These are phyloP conservation scores for Camelina sativa DNA, from an alignment of 345 rosid genomes.

Conservation along the genomic window DNA sequence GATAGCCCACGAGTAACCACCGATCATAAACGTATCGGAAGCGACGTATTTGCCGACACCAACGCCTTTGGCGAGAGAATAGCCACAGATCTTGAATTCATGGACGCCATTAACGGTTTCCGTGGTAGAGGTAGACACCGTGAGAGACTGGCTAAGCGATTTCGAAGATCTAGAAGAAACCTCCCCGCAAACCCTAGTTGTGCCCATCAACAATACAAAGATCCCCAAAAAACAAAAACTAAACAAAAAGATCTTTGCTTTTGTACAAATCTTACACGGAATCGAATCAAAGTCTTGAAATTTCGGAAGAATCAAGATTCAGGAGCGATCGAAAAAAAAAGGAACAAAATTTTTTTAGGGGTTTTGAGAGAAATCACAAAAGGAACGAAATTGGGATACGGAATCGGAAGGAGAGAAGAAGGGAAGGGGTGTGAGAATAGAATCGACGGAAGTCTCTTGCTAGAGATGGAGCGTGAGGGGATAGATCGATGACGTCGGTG, in stretches of 20 bases:
- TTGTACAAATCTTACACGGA: background rate
- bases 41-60: constrained; percentile 71
- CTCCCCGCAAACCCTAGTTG: constrained; percentile 52
- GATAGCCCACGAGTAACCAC: constrained; percentile 77
- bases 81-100: constrained; percentile 69
- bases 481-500: constrained; percentile 38
- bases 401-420: background rate
- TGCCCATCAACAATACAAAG: constrained; percentile 58
- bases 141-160: constrained; percentile 43
- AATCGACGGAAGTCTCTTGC: constrained; percentile 30
- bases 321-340: background rate
- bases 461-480: background rate
- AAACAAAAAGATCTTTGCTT: constrained; percentile 9
- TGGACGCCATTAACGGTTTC: constrained; percentile 74
- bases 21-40: constrained; percentile 65
- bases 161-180: constrained; percentile 48
- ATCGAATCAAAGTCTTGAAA: background rate
- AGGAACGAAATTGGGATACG: background rate
- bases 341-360: background rate
- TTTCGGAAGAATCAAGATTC: constrained; percentile 21
- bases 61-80: constrained; percentile 67
- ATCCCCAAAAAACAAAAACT: constrained; percentile 2
- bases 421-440: background rate
- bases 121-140: constrained; percentile 58
- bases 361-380: constrained; percentile 6